Conservation (phyloP, 371 early-diverging fungal genomes). For the Phascolomyces articulosus region DNA sequence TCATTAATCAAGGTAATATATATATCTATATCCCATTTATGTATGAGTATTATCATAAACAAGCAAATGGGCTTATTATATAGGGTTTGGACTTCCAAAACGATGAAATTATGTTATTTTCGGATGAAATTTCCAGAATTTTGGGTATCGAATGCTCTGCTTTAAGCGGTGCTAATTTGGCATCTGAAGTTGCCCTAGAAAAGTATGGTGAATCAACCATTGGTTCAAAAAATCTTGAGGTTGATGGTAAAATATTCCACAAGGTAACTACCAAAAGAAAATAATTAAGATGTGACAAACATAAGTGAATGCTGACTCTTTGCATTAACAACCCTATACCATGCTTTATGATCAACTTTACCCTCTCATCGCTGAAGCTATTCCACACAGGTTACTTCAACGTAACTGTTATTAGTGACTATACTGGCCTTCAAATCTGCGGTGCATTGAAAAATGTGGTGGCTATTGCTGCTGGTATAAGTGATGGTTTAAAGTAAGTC, state of each 20-base stretch:
- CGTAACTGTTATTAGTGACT: slow-evolving; percentile 82
- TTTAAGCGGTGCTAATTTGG: slow-evolving; percentile 98
- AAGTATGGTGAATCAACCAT: slow-evolving; percentile 94
- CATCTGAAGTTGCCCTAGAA: slow-evolving; percentile 91
- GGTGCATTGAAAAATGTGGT: slow-evolving; percentile 99
- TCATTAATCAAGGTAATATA: slow-evolving; percentile 78
- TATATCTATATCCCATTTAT: too few relatives aligned
- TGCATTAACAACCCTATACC: too few relatives aligned
- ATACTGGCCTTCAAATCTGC: slow-evolving; percentile 93
- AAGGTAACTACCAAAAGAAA: slow-evolving; percentile 22
- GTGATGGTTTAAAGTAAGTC: slow-evolving; percentile 75
- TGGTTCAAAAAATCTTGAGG: slow-evolving; percentile 57
- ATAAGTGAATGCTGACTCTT: too few relatives aligned
- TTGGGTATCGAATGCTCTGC: slow-evolving; percentile 77
- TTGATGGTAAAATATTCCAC: slow-evolving; percentile 81
- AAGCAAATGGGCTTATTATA: too few relatives aligned
- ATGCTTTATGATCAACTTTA: too few relatives aligned
- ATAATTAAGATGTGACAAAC: not conserved
- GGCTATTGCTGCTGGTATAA: slow-evolving; percentile 95
- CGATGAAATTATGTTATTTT: slow-evolving; percentile 19
- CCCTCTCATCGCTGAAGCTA: slow-evolving; percentile 6
- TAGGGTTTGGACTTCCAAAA: slow-evolving; percentile 33
- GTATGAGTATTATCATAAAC: too few relatives aligned
- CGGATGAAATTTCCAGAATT: slow-evolving; percentile 21
- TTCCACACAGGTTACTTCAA: slow-evolving; percentile 73